phyloP scores from a whole-genome alignment of 345 rosid species.

The Brassica juncea region DNA sequence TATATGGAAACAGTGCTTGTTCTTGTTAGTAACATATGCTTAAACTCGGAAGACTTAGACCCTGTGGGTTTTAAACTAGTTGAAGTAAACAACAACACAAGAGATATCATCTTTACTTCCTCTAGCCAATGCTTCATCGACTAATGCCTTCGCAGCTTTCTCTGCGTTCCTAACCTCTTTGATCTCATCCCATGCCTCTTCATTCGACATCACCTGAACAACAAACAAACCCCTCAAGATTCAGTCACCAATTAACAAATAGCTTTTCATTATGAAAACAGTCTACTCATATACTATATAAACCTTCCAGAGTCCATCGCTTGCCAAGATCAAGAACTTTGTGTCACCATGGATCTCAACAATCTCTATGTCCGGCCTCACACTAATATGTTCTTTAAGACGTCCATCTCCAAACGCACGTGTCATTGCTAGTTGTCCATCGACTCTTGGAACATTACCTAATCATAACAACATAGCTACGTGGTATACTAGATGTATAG shows the following conservation, averaged over 20 bases:
- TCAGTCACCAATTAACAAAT: background rate
- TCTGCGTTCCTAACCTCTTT: constrained; percentile 32
- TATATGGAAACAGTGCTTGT: background rate
- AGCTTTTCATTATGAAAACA: background rate
- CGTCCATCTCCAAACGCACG: constrained; percentile 59
- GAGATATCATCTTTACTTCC: constrained; percentile 51
- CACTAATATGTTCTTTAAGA: constrained; percentile 52
- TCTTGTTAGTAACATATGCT: background rate
- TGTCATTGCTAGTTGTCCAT: constrained; percentile 51
- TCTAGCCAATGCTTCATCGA: constrained; percentile 43
- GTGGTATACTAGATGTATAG: background rate
- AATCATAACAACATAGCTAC: background rate
- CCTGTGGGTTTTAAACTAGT: background rate
- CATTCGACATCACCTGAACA: constrained; percentile 51
- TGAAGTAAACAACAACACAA: constrained; percentile 44
- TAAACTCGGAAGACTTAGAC: background rate
- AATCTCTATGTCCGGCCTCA: constrained; percentile 42
- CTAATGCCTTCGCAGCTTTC: constrained; percentile 38
- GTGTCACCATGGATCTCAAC: constrained; percentile 29
- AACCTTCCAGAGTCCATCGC: constrained; percentile 66
- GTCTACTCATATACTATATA: background rate
- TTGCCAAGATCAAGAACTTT: constrained; percentile 54
- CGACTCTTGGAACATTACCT: constrained; percentile 52
- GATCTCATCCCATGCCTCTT: constrained; percentile 44
- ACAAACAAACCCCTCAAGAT: background rate